phyloP scores from a whole-genome alignment of 768 basidiomycete genomes.

The Suillus brevipes region DNA sequence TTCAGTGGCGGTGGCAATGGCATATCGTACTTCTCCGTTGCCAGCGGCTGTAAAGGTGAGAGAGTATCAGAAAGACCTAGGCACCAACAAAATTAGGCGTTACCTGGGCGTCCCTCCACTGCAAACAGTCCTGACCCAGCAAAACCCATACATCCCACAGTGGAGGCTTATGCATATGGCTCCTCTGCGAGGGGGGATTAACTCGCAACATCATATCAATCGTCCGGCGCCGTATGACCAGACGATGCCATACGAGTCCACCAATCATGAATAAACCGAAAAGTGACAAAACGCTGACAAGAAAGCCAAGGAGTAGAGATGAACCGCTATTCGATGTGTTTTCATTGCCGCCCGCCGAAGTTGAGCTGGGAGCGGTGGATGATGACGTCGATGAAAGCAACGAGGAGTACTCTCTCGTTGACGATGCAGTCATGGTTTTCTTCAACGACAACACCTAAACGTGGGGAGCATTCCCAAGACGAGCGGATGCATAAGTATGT shows the following conservation, averaged over 20 bases:
- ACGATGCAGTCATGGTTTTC: constrained; percentile 21
- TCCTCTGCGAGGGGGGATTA: constrained; percentile 2
- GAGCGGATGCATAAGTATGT: constrained; percentile 5
- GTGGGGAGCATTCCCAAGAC: constrained; percentile 17
- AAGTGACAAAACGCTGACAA: constrained; percentile 30
- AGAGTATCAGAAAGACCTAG: not conserved
- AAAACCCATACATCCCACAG: constrained; percentile 26
- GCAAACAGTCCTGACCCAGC: constrained; percentile 6
- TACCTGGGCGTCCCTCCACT: constrained; percentile 26
- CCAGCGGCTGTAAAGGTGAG: constrained; percentile 23
- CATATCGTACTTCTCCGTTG: constrained; percentile 15
- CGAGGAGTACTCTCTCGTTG: constrained; percentile 13
- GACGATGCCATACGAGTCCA: constrained; percentile 35
- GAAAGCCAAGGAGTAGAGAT: constrained; percentile 32
- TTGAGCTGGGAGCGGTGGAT: not conserved
- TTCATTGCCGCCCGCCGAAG: not conserved
- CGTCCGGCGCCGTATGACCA: constrained; percentile 27
- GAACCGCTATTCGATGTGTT: constrained; percentile 13
- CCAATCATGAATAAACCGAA: constrained; percentile 32
- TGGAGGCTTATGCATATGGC: constrained; percentile 17
- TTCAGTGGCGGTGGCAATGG: not conserved
- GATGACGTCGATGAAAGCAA: constrained; percentile 10
- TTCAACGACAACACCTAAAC: constrained; percentile 5
- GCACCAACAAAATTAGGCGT: constrained; percentile 20
- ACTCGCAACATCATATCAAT: constrained; percentile 25